Conservation (phyloP, 2,329 filamentous ascomycete genomes). For the Graphilbum ipis-grandicollis region DNA sequence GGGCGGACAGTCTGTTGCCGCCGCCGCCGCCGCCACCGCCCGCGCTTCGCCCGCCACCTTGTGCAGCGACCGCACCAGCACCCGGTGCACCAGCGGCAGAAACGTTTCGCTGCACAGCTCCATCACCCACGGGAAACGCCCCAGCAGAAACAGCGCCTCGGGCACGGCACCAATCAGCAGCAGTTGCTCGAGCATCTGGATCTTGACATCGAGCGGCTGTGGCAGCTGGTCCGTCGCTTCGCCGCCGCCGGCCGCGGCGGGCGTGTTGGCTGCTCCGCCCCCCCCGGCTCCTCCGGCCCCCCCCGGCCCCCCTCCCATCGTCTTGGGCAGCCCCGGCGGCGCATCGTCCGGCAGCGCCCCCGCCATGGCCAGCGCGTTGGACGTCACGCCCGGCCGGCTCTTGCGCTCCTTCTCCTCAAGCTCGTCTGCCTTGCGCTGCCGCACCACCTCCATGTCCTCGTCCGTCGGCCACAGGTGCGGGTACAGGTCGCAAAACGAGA, state of each 20-base stretch:
- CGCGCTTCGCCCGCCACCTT: constrained; percentile 44
- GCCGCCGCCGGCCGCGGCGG: constrained; percentile 17
- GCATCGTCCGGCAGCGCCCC: constrained; percentile 76
- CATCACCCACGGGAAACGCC: constrained; percentile 81
- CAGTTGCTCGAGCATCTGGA: constrained; percentile 65
- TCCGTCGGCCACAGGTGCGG: constrained; percentile 80
- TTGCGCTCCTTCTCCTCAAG: constrained; percentile 61
- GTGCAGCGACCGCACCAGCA: constrained; percentile 65
- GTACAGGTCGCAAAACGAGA: constrained; percentile 80
- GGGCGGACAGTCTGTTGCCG: constrained; percentile 17
- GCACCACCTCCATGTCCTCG: constrained; percentile 61
- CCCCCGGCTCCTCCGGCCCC: constrained; percentile 10
- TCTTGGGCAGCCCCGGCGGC: constrained; percentile 14
- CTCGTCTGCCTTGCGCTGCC: constrained; percentile 53
- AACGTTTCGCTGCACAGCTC: constrained; percentile 64
- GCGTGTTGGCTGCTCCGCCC: constrained; percentile 28
- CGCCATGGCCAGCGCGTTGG: constrained; percentile 76
- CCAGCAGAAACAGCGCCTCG: constrained; percentile 74
- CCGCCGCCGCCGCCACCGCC: constrained; percentile 14
- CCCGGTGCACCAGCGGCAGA: constrained; percentile 63
- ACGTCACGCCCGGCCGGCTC: constrained; percentile 50
- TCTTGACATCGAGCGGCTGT: constrained; percentile 76
- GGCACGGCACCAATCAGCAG: constrained; percentile 84
- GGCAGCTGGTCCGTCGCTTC: constrained; percentile 34
- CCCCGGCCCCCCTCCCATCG: constrained; percentile 24